Base-by-base conservation (phyloP, 225 moss, liverwort and hornwort genomes). In the Physcomitrellopsis africana region DNA sequence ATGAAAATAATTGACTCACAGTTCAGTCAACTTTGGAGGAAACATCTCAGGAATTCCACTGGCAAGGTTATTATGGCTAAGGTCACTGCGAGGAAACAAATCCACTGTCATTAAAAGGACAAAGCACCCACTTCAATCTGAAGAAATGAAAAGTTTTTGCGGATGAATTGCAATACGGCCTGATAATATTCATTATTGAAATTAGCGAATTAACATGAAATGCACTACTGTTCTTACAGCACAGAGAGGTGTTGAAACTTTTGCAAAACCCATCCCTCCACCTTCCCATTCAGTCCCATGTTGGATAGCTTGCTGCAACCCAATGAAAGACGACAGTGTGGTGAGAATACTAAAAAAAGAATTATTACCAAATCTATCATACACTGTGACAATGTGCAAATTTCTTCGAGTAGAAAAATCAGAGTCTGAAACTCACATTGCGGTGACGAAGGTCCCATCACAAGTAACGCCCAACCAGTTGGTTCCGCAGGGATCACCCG, bases 401-500 rank as follows among this genome's bases (percentile, higher is more conserved):
- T 53, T 23, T 45, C 60, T 64, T 27, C 52, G 27, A 49, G 47
- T n/a, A 42, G 44, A 22, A 13, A 69, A 11, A 13, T 26, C 41
- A 45, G 2, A 51, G 32, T 37, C 32, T 54, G 58, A 45, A 75
- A 51, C 87, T 84, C 68, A 87, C 87, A 87, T 66, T 69, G 84
- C 60, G 49, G 82, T 62, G 49, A 87, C 80, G 37, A 56, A 76
- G 24, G 67, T 19, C 64, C 74, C 82, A 3, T 79, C 66, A 65
- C 87, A 87, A 53, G 71, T 75, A 46, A 87, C 72, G 12, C 87
- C 87, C 12, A 77, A 58, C 87, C 87, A 87, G 60, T 64, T 77
- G 67, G 82, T 79, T 49, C 20, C 68, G 45, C 87, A 87, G 20
- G 87, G 87, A 82, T 87, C 87, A 42, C 84, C 87, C 46, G 82